Evolutionary conservation across 306 rosid species (phyloP).

Genomic region (Pterocarpus santalinus): DNA sequence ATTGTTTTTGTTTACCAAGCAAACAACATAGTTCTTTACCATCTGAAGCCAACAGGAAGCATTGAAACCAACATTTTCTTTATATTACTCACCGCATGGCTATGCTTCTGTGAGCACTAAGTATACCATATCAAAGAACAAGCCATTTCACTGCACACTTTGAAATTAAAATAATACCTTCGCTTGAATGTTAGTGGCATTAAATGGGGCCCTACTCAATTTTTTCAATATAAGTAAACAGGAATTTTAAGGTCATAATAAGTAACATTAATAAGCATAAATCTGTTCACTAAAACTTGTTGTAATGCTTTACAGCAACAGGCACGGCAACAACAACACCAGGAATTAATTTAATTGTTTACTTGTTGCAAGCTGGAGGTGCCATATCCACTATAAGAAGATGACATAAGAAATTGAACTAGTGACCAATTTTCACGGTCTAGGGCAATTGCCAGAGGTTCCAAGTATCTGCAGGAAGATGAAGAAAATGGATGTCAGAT

Average conservation of each 20-base stretch:
- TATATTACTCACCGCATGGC: conserved; percentile 5
- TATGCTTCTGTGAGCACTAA: conserved; percentile 14
- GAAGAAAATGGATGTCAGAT: conserved; percentile 41
- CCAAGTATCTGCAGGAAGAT: conserved; percentile 76
- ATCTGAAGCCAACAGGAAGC: conserved; percentile 19
- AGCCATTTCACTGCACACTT: neutral
- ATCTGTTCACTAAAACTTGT: conserved; percentile 19
- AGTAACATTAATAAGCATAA: conserved; percentile 18
- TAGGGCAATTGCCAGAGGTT: conserved; percentile 95
- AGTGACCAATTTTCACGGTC: conserved; percentile 96
- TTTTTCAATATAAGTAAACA: conserved; percentile 31
- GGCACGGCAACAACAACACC: conserved; percentile 27
- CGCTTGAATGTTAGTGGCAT: conserved; percentile 2
- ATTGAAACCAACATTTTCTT: neutral
- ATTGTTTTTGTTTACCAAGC: neutral
- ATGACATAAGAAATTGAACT: conserved; percentile 95
- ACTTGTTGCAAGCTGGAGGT: conserved; percentile 96
- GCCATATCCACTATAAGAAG: conserved; percentile 94
- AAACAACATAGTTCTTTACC: conserved; percentile 14
- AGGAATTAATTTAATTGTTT: conserved; percentile 46
- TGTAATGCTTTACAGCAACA: conserved; percentile 23
- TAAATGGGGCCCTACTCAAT: neutral
- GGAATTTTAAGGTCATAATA: conserved; percentile 18
- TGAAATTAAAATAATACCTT: conserved; percentile 22
- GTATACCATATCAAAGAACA: conserved; percentile 32